Conservation (phyloP, 148 eudicot genomes). For the Amaranthus hypochondriacus region DNA sequence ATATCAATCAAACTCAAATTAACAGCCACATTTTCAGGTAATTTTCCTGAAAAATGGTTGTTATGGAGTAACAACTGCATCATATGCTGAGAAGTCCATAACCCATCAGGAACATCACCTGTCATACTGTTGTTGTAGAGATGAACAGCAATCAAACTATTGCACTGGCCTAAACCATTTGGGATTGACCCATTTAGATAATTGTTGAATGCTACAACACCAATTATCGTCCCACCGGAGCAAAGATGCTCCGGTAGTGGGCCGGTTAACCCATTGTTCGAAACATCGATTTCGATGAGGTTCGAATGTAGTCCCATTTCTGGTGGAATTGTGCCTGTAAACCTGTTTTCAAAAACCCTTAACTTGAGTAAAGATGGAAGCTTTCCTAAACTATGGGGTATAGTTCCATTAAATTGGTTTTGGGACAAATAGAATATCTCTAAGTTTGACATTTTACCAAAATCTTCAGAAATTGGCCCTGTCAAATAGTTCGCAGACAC, state of each 20-base stretch:
- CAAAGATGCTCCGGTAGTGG: conserved; percentile 65
- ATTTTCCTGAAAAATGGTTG: conserved; percentile 50
- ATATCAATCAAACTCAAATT: conserved; percentile 49
- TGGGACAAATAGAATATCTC: conserved; percentile 28
- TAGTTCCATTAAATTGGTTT: conserved; percentile 38
- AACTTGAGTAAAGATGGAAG: conserved; percentile 32
- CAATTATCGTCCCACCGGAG: conserved; percentile 32
- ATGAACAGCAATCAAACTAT: conserved; percentile 28
- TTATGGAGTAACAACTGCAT: conserved; percentile 28
- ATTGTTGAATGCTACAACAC: conserved; percentile 54
- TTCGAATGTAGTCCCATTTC: conserved; percentile 58
- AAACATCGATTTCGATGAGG: conserved; percentile 49
- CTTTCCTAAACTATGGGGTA: conserved; percentile 42
- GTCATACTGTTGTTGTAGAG: conserved; percentile 42
- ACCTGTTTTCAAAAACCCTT: conserved; percentile 37
- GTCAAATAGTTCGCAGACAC: conserved; percentile 37
- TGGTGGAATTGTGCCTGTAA: conserved; percentile 53
- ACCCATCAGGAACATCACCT: conserved; percentile 52
- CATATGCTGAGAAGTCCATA: conserved; percentile 44
- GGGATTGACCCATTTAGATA: conserved; percentile 56
- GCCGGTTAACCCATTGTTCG: conserved; percentile 55
- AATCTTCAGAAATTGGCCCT: conserved; percentile 41
- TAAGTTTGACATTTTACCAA: conserved; percentile 34
- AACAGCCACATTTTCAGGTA: conserved; percentile 39
- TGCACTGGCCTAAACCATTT: conserved; percentile 43